Conservation (phyloP, 257 asterid species). For the Solanum sejunctum region DNA sequence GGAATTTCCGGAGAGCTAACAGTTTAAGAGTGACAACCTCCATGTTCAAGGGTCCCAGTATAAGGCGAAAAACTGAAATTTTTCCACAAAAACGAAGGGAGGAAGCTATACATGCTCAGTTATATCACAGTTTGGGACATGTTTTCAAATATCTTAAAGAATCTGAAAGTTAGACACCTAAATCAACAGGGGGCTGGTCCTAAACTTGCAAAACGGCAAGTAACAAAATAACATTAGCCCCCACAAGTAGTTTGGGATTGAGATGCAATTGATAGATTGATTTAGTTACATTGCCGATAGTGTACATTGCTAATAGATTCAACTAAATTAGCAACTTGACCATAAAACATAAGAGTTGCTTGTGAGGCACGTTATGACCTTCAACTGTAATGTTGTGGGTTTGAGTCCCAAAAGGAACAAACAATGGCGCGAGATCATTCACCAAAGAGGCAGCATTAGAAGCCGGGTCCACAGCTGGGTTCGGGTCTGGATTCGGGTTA, state of each 20-base stretch:
- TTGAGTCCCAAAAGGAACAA: background rate
- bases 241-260: background rate
- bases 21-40: background rate
- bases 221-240: background rate
- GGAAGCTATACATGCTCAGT: background rate
- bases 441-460: constrained; percentile 9
- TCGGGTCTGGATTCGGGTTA: constrained; percentile 19
- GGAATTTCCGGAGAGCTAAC: background rate
- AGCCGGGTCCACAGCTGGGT: constrained; percentile 2
- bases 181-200: background rate
- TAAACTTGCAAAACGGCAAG: background rate
- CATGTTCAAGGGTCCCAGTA: background rate
- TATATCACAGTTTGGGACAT: too few species aligned
- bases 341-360: too few species aligned
- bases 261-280: background rate
- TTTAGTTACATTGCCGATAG: background rate
- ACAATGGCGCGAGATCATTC: constrained; percentile 19
- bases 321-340: background rate
- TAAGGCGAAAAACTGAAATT: background rate
- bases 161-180: background rate
- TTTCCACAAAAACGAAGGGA: background rate
- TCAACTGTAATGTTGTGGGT: background rate
- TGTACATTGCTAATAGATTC: background rate
- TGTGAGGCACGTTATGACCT: background rate
- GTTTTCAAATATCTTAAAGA: background rate